Base-by-base conservation (phyloP, 257 asterid species). In the Dorcoceras hygrometricum region DNA sequence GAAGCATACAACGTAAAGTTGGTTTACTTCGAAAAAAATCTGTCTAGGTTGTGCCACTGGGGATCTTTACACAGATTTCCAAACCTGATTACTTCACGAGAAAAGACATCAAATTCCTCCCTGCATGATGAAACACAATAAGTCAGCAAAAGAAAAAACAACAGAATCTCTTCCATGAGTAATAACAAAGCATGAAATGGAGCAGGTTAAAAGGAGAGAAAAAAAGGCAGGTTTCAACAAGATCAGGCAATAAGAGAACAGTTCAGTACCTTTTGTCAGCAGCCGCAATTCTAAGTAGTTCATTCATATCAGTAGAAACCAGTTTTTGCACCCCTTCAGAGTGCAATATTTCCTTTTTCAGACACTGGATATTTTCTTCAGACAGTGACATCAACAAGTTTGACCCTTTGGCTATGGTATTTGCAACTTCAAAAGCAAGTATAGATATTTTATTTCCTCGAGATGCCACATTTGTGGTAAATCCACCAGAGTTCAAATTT, bases 11-110 rank as follows among this genome's bases (percentile, higher is more conserved):
- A 71, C 34, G 59, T 62, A 55, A 57, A 62, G 26, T 28, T 56
- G 20, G 75, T 92, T 77, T 82, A 94, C 99, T 81, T 85, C 4
- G 82, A 74, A 77, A 94, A 94, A 71, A 80, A 91, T 71, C 99
- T 86, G 69, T 76, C 89, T 51, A 95, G 80, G 74, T 87, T 83
- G 86, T 95, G 98, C 99, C 99, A 95, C 65, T 95, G 99, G 22
- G 98, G 97, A 76, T 95, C 99, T 83, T 84, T 95, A 79, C 99
- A 91, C 81, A 89, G 62, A 80, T 95, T 82, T 62, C 99, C 99
- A 67, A 95, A 95, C 75, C 99, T 83, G 59, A 90, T 72, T 36
- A 94, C 91, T 88, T 94, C 99, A 7, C 95, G 95, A 29, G 95
- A 80, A 71, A 90, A 90, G 50, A 94, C 85, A 39, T 87, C 91